Percentiles rank a stretch among this genome's conserved stretches.
These are phyloP conservation scores for Wickerhamiella sorbophila DNA, from an alignment of 805 yeast species.

Conservation along the genomic window DNA sequence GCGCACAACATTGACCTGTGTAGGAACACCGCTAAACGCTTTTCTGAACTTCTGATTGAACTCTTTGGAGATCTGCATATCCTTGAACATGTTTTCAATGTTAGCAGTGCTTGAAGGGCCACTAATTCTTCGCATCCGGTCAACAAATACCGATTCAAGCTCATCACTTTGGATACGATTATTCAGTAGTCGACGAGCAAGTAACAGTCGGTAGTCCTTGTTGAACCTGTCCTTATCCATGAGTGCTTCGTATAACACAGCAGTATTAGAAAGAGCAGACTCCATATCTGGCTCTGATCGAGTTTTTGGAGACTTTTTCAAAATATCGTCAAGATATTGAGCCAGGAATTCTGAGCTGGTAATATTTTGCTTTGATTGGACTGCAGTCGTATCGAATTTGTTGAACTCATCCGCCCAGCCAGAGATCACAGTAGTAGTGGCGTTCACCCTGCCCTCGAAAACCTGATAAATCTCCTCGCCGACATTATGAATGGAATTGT, in stretches of 20 bases:
- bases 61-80: slow-evolving; percentile 5
- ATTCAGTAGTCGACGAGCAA: slow-evolving; percentile 80
- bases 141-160: slow-evolving; percentile 62
- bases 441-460: background rate
- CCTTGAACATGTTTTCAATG: slow-evolving; percentile 74
- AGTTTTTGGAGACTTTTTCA: slow-evolving; percentile 57
- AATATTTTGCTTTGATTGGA: background rate
- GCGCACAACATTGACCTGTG: slow-evolving; percentile 49
- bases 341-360: slow-evolving; percentile 11
- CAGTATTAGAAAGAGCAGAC: slow-evolving; percentile 55
- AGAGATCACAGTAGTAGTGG: background rate
- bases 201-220: slow-evolving; percentile 69
- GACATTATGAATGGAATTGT: background rate
- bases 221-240: slow-evolving; percentile 93
- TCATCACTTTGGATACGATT: slow-evolving; percentile 73
- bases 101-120: slow-evolving; percentile 20
- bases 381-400: background rate
- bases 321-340: slow-evolving; percentile 58
- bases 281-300: slow-evolving; percentile 42
- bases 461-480: background rate
- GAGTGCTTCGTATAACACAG: slow-evolving; percentile 72
- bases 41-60: slow-evolving; percentile 1
- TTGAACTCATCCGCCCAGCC: background rate
- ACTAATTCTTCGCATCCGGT: slow-evolving; percentile 3
- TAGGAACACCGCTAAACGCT: slow-evolving; percentile 49